Conservation (phyloP, 768 basidiomycete genomes). For the Holtermannia corniformis region DNA sequence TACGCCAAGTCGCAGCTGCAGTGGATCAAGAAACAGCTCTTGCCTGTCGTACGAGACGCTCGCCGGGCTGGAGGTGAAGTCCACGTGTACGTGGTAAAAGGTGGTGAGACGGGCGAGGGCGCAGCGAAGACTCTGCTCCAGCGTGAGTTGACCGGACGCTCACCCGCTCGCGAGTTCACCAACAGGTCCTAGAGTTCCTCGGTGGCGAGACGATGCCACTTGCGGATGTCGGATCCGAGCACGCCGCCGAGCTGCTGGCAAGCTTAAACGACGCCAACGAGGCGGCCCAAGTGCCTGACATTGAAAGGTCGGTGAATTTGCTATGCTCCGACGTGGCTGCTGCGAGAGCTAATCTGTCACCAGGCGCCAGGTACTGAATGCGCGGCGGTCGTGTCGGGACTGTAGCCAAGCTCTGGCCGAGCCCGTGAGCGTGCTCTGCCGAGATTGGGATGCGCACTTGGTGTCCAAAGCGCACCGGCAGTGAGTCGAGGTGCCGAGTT, state of each 20-base stretch:
- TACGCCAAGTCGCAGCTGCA: slow-evolving; percentile 85
- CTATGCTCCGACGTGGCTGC: neutral
- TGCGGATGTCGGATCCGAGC: slow-evolving; percentile 23
- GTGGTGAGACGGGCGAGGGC: slow-evolving; percentile 51
- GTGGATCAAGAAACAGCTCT: slow-evolving; percentile 83
- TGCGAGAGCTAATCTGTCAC: neutral
- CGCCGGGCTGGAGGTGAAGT: slow-evolving; percentile 42
- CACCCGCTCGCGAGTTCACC: neutral
- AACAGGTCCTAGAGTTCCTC: slow-evolving; percentile 50
- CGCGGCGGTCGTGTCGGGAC: slow-evolving; percentile 18
- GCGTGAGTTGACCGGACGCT: slow-evolving; percentile 6
- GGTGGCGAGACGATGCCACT: slow-evolving; percentile 47
- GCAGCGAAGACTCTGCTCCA: slow-evolving; percentile 55
- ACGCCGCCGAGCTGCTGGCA: slow-evolving; percentile 16
- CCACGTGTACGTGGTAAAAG: slow-evolving; percentile 31
- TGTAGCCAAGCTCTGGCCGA: slow-evolving; percentile 17
- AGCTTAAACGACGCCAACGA: slow-evolving; percentile 1
- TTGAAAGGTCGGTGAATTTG: slow-evolving; percentile 24
- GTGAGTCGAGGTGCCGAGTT: neutral
- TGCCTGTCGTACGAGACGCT: slow-evolving; percentile 58
- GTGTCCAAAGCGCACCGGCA: slow-evolving; percentile 9
- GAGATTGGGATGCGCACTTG: slow-evolving; percentile 12
- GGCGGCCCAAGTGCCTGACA: slow-evolving; percentile 17
- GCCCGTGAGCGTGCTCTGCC: slow-evolving; percentile 12
- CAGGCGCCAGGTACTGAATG: slow-evolving; percentile 30